Evolutionary conservation across 2,329 filamentous ascomycete genomes (phyloP), one percentile per base, ranked within the genome.

Genomic region (Talaromyces sp.): DNA sequence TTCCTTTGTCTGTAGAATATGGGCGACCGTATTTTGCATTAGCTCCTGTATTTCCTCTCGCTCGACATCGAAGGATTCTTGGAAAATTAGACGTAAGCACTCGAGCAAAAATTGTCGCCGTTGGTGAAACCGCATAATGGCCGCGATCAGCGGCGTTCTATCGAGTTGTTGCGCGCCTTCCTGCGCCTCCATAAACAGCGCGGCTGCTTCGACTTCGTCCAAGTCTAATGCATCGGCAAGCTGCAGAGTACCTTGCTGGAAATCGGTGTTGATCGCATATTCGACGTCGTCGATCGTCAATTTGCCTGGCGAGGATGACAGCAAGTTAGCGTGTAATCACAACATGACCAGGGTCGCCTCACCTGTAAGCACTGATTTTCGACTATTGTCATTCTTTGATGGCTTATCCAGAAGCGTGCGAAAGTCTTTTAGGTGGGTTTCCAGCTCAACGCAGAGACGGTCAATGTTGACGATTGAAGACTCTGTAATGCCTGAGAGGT

Each of bases 181-280:
- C 73, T 91, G 86, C 19, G 91, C 88, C 63, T 89, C 88, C 61
- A 96, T 81, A 65, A 96, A 87, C 59, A 95, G 85, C 69, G 86
- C 85, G 10, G 92, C 91, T 19, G 94, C 90, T 71, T 95, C 87
- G 65, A 96, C 76, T 78, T 99, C 96, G 78, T 99, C 93, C 61
- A 99, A 83, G 72, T 97, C 89, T 67, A 97, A 83, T 70, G 92
- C 91, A 77, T 98, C 93, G 63, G 94, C 91, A 43, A 99, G 83
- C 71, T 92, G 87, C 37, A 96, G 83, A 27, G 89, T 87, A 70
- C 90, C 88, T 77, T 97, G 90, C 73, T 94, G 88, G 78, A 99
- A 98, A 68, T 92, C 89, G 64, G 91, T 86, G 78, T 96, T 97
- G 80, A 99, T 83, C 25, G 85, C 82, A 77, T 92, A 98, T 72